A percentile compares a stretch with the other conserved stretches of the same genome.
Evolutionary conservation across 257 asterid species (phyloP).

Genomic region (Primulina huaijiensis): DNA sequence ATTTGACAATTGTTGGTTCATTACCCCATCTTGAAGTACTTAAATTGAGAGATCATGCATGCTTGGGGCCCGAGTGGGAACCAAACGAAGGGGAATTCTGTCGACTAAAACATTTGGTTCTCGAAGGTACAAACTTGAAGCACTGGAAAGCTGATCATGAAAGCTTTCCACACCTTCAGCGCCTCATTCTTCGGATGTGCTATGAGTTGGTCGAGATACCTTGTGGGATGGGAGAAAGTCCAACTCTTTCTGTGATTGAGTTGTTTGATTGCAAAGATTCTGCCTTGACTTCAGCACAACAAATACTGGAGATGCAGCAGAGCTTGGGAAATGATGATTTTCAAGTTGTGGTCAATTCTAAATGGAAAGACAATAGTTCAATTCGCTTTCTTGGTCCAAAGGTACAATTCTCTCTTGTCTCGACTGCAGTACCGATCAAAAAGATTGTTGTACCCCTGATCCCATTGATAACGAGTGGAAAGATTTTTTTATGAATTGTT

Average conservation of each 20-base stretch:
- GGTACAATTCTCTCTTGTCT: not conserved
- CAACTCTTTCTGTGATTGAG: conserved; percentile 7
- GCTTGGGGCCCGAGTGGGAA: not conserved
- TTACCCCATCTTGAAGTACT: conserved; percentile 4
- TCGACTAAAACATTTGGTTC: not conserved
- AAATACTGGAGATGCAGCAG: conserved; percentile 12
- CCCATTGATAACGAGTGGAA: no score
- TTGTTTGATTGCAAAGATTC: not conserved
- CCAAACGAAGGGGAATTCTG: not conserved
- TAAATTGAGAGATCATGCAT: not conserved
- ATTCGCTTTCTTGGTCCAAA: not conserved
- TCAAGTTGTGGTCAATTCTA: not conserved
- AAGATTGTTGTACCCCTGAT: no score
- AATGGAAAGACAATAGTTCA: not conserved
- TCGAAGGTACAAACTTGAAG: not conserved
- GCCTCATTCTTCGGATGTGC: not conserved
- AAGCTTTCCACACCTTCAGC: conserved; percentile 12
- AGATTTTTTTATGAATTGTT: no score
- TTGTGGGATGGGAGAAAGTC: not conserved
- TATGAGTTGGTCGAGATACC: not conserved
- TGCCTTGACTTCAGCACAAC: not conserved
- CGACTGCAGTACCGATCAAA: no score
- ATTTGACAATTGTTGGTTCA: not conserved
- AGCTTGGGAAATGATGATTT: conserved; percentile 11
- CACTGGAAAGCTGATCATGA: conserved; percentile 3